Evolutionary conservation across 75 land plant genomes (phyloP).

Genomic region (Sequoiadendron giganteum): DNA sequence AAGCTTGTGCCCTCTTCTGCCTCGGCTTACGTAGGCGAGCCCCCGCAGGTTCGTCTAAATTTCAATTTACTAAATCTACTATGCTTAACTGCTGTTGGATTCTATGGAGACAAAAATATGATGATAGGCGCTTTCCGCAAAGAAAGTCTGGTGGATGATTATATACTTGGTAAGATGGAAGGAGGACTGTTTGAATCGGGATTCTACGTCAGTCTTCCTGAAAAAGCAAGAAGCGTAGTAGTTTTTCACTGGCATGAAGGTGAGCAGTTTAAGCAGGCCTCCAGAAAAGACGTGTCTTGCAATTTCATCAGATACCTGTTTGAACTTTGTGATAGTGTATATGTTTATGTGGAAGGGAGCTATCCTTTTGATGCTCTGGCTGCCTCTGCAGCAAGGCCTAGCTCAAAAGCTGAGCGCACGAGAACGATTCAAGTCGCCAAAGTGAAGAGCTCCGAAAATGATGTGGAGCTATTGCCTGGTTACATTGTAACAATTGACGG

Average conservation of each 20-base stretch:
- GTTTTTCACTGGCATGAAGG: slow-evolving; percentile 32
- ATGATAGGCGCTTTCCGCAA: neutral
- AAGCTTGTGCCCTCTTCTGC: no score
- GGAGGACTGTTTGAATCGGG: slow-evolving; percentile 8
- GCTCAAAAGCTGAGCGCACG: neutral
- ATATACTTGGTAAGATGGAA: neutral
- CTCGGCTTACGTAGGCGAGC: neutral
- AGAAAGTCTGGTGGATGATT: slow-evolving; percentile 2
- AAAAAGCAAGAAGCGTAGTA: neutral
- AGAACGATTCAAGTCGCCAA: neutral
- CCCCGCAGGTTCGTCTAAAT: neutral
- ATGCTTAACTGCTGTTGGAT: neutral
- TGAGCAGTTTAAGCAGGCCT: slow-evolving; percentile 8
- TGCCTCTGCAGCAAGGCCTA: neutral
- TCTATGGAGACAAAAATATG: slow-evolving; percentile 18
- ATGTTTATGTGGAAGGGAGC: slow-evolving; percentile 18
- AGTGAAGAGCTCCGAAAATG: neutral
- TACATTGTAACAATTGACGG: neutral
- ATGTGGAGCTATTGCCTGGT: neutral
- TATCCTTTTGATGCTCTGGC: neutral
- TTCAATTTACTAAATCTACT: neutral
- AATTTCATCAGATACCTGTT: slow-evolving; percentile 33
- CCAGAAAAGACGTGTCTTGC: slow-evolving; percentile 36
- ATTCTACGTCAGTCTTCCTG: slow-evolving; percentile 7
- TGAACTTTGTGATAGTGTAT: slow-evolving; percentile 24